Percentiles rank a stretch among this genome's conserved stretches.
These are phyloP conservation scores for Boletus subcaerulescens DNA, from an alignment of 768 basidiomycete genomes.

Conservation along the genomic window DNA sequence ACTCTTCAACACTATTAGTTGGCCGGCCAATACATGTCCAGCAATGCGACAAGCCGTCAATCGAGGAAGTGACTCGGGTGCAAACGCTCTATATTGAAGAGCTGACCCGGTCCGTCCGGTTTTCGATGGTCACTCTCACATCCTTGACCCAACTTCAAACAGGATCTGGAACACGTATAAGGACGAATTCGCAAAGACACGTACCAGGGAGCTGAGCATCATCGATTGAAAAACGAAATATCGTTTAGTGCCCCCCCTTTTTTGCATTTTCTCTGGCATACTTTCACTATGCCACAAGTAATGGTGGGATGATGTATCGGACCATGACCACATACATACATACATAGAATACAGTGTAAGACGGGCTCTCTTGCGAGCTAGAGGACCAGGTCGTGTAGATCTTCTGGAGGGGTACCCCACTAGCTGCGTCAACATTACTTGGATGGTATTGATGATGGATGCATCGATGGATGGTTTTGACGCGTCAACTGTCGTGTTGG, in stretches of 20 bases:
- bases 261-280: background rate
- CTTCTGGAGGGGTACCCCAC: too few relatives aligned
- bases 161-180: conserved; percentile 98
- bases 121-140: background rate
- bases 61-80: conserved; percentile 73
- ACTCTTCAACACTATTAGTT: conserved; percentile 43
- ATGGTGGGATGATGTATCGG: background rate
- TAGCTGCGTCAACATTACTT: too few relatives aligned
- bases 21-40: conserved; percentile 84
- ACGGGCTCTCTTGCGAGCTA: too few relatives aligned
- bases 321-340: conserved; percentile 1
- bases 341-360: background rate
- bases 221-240: conserved; percentile 47
- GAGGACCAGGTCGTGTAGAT: too few relatives aligned
- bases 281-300: background rate
- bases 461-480: too few relatives aligned
- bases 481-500: too few relatives aligned
- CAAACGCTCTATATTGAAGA: conserved; percentile 92
- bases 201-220: conserved; percentile 74
- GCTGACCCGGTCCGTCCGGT: conserved; percentile 68
- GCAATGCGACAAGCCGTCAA: conserved; percentile 74
- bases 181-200: conserved; percentile 83
- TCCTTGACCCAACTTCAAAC: conserved; percentile 5
- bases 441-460: too few relatives aligned
- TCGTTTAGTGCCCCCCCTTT: too few relatives aligned